Conservation (phyloP, 495 filamentous ascomycete genomes). For the Aspergillus coremiiformis region DNA sequence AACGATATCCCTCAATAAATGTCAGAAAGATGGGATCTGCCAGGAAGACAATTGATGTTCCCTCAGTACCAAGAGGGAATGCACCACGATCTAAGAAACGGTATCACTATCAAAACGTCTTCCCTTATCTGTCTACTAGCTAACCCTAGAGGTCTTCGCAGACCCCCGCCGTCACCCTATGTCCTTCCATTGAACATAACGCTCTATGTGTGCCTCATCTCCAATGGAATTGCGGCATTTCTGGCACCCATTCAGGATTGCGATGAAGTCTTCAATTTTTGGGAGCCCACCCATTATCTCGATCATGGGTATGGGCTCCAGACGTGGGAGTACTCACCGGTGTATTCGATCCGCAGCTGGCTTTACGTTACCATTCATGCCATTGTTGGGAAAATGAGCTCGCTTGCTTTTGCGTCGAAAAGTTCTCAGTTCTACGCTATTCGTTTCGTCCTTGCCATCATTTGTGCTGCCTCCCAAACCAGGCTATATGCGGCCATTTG, state of each 20-base stretch:
- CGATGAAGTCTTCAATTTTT: conserved; percentile 99
- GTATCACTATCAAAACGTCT: conserved; percentile 13
- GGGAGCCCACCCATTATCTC: conserved; percentile 96
- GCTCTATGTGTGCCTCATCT: conserved; percentile 68
- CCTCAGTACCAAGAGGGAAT: conserved; percentile 2
- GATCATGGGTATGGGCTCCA: conserved; percentile 88
- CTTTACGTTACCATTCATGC: conserved; percentile 85
- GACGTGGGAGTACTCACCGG: conserved; percentile 98
- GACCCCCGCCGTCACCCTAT: conserved; percentile 49
- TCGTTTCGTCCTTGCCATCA: conserved; percentile 61
- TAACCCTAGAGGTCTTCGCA: conserved; percentile 17
- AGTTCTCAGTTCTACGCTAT: conserved; percentile 79
- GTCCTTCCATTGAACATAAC: conserved; percentile 62
- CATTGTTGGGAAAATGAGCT: conserved; percentile 54
- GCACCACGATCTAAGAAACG: conserved; percentile 23
- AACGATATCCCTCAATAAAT: background rate
- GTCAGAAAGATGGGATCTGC: conserved; percentile 9
- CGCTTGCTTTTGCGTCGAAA: conserved; percentile 53
- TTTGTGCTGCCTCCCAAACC: conserved; percentile 75
- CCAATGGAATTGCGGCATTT: conserved; percentile 68
- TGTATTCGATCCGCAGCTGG: conserved; percentile 95
- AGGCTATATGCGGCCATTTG: conserved; percentile 70
- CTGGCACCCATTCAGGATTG: conserved; percentile 95
- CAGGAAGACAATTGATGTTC: conserved; percentile 6
- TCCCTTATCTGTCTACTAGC: background rate